phyloP scores from a whole-genome alignment of 176 grass and related monocot genomes.

The Carex scoparia region DNA sequence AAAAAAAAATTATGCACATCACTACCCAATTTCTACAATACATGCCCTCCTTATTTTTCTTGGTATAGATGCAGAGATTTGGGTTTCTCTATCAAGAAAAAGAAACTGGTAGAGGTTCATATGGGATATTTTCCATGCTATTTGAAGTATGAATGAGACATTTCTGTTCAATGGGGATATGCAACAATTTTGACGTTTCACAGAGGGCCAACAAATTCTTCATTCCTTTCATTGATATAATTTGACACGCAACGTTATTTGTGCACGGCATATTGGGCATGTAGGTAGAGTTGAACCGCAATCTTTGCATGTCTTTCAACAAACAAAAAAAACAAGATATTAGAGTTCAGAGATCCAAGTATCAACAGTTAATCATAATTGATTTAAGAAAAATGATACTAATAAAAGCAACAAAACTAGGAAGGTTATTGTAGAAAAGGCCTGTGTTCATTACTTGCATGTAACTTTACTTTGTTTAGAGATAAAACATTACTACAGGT shows the following conservation, averaged over 20 bases:
- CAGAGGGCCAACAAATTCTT: not conserved
- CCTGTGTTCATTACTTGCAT: not conserved
- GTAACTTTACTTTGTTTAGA: not conserved
- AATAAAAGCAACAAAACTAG: not conserved
- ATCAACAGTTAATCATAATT: not conserved
- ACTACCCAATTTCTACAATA: not conserved
- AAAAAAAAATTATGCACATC: not conserved
- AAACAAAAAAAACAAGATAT: not conserved
- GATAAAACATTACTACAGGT: not conserved
- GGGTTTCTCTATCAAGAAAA: not conserved
- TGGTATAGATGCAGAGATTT: not conserved
- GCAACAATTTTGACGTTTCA: not conserved
- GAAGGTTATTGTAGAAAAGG: not conserved
- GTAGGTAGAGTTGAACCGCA: conserved; percentile 59
- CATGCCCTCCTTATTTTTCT: not conserved
- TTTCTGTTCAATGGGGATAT: not conserved
- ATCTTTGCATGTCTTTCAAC: conserved; percentile 78
- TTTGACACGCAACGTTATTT: conserved; percentile 58
- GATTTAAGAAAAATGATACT: not conserved
- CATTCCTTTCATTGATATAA: conserved; percentile 40
- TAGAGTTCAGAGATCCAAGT: not conserved
- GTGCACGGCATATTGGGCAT: conserved; percentile 63
- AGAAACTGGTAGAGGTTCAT: not conserved
- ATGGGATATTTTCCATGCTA: not conserved
- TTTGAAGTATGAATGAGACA: not conserved